These are phyloP conservation scores for Hysterium pulicare DNA, from an alignment of 2,329 filamentous ascomycete species.

Conservation along the genomic window DNA sequence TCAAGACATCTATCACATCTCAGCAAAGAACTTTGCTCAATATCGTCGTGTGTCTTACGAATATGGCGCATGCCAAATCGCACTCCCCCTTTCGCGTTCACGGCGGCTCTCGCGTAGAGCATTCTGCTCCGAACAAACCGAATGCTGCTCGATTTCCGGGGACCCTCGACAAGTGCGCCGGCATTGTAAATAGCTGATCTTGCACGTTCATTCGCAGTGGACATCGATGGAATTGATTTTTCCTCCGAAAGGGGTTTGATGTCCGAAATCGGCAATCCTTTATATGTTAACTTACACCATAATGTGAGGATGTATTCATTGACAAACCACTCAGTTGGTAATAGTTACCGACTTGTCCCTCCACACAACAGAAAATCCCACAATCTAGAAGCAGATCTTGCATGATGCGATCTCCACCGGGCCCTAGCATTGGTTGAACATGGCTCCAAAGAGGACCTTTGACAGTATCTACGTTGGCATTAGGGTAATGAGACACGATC, in stretches of 20 bases:
- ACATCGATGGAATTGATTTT: constrained; percentile 6
- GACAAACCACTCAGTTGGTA: constrained; percentile 72
- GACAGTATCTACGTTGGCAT: constrained; percentile 66
- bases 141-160: constrained; percentile 55
- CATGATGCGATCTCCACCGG: constrained; percentile 73
- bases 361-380: constrained; percentile 67
- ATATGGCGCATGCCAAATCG: constrained; percentile 75
- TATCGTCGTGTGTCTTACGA: constrained; percentile 55
- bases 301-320: neutral
- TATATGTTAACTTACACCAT: constrained; percentile 5
- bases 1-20: constrained; percentile 69
- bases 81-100: constrained; percentile 66
- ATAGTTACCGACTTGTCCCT: constrained; percentile 61
- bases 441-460: constrained; percentile 72
- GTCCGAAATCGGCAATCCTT: constrained; percentile 53
- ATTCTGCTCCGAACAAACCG: constrained; percentile 77
- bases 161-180: neutral
- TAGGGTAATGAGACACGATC: constrained; percentile 61
- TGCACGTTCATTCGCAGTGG: neutral
- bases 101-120: constrained; percentile 73
- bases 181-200: neutral
- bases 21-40: constrained; percentile 12
- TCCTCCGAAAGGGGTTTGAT: constrained; percentile 19
- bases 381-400: constrained; percentile 72
- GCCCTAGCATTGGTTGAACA: constrained; percentile 70